Percentiles rank a stretch among this genome's conserved stretches.
Conservation (phyloP, 78 protist species). For the Speleostelium caveatum region DNA sequence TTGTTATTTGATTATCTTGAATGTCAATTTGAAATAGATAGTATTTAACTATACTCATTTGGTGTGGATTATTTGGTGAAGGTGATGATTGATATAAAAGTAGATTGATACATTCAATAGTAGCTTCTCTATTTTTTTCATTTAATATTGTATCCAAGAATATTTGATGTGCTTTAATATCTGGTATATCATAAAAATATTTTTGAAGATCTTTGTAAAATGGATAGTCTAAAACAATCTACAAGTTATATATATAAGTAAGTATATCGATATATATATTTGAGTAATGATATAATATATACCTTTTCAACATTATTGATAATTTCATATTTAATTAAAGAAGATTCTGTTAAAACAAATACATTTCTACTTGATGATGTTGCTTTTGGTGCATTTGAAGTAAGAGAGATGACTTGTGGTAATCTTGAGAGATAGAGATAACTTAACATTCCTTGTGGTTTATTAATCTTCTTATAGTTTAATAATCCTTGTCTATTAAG, state of each 20-base stretch:
- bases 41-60: no score
- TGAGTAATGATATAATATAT: not conserved
- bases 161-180: not conserved
- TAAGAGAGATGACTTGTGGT: constrained; percentile 24
- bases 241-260: not conserved
- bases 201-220: constrained; percentile 25
- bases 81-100: constrained; percentile 6
- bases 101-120: constrained; percentile 1
- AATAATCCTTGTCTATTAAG: not conserved
- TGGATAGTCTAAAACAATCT: constrained; percentile 23
- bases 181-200: not conserved
- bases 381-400: not conserved
- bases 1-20: constrained; percentile 13
- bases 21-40: constrained; percentile 20
- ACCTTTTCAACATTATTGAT: constrained; percentile 7
- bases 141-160: not conserved
- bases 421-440: constrained; percentile 36
- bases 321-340: constrained; percentile 56
- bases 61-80: not conserved
- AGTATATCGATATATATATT: not conserved
- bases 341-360: constrained; percentile 46
- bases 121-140: constrained; percentile 14
- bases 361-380: not conserved
- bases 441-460: constrained; percentile 42
- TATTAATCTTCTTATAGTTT: constrained; percentile 33